Evolutionary conservation across 441 rosid genomes (phyloP).

Genomic region (Syzygium malaccense): DNA sequence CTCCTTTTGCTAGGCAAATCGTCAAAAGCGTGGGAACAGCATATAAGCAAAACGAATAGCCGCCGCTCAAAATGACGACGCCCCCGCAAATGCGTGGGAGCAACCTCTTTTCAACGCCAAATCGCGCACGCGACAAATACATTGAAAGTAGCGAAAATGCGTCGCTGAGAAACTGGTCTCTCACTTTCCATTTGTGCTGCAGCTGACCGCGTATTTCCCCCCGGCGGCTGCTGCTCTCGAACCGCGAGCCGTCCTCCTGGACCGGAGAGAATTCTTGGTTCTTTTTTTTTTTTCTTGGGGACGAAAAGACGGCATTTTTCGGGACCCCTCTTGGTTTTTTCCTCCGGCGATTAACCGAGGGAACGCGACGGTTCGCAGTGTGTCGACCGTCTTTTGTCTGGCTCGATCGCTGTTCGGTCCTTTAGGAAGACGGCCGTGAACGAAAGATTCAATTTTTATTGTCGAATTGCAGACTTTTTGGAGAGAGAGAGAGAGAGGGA

Average conservation of each 20-base stretch:
- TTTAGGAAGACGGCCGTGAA: not conserved
- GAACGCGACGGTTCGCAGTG: not conserved
- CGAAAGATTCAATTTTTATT: not conserved
- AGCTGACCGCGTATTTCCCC: not conserved
- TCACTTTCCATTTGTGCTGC: not conserved
- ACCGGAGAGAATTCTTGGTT: not conserved
- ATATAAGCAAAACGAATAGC: not conserved
- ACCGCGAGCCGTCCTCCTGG: not conserved
- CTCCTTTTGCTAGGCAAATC: not conserved
- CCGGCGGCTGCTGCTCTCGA: not conserved
- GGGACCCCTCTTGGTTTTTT: not conserved
- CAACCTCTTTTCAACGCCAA: not conserved
- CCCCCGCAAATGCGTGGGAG: rapidly evolving
- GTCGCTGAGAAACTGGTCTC: not conserved
- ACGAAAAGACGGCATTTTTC: not conserved
- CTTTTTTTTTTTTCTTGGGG: not conserved
- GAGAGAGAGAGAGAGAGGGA: not conserved
- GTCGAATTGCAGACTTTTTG: not conserved
- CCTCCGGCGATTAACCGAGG: not conserved
- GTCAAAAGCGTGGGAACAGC: not conserved
- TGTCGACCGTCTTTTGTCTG: not conserved
- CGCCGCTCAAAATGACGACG: not conserved
- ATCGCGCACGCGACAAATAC: not conserved
- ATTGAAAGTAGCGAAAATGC: not conserved
- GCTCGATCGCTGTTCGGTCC: not conserved